Base-by-base conservation (phyloP, 1,284 basidiomycete genomes). In the Cutaneotrichosporon sp. region DNA sequence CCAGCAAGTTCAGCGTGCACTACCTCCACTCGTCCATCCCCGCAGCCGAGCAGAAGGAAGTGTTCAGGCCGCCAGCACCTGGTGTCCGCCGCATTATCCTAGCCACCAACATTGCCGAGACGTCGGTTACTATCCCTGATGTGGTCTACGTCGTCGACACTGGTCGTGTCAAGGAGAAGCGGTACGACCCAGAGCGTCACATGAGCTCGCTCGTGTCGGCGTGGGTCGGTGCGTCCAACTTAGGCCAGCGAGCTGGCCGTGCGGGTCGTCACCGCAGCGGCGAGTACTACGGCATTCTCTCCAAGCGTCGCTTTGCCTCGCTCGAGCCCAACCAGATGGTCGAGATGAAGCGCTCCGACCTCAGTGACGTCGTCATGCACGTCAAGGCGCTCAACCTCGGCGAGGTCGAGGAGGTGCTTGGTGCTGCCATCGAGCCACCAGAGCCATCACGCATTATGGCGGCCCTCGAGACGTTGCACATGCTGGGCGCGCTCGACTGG, bases 61-160 rank as follows among this genome's bases (percentile, higher is more conserved):
- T 98, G 63, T 97, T 98, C 77, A 88, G 89, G 22, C 89, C 91
- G 5, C 89, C 92, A 16, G 84, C 87, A 0, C 70, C 77, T 3
- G 91, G 92, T 21, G 85, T 94, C 22, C 88, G 95, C 66, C 87
- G 92, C 21, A 85, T 98, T 75, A 96, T 97, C 70, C 84, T 97
- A 49, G 87, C 95, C 4, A 98, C 95, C 55, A 98, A 97, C 80
- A 96, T 98, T 65, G 96, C 95, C 14, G 95, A 98, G 82, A 97
- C 94, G 1, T 94, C 91, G 6, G 86, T 98, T 70, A 98, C 95
- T 1, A 97, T 98, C 70, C 95, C 95, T 1, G 92, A 97, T 74
- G 93, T 97, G 32, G 93, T 97, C 7, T 95, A 92, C 75, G 95
- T 98, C 56, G 88, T 97, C 53, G 95, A 98, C 76, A 86, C 90